These are phyloP conservation scores for Saccharum hybrid DNA, from an alignment of 202 grass and related monocot species.

Conservation along the genomic window DNA sequence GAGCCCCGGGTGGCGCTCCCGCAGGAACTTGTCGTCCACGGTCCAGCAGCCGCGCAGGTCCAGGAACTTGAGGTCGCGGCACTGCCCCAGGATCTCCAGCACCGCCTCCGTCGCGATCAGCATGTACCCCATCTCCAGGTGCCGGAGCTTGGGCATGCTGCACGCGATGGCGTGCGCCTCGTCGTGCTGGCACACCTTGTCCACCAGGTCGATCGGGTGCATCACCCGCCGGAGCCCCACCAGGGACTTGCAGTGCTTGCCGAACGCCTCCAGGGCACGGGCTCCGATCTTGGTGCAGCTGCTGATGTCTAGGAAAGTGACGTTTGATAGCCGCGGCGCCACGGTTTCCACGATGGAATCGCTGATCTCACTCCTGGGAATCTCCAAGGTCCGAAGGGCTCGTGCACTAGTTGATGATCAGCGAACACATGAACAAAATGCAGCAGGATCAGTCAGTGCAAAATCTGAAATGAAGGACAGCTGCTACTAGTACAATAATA, in stretches of 20 bases:
- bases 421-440: neutral
- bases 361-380: slow-evolving; percentile 90
- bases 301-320: slow-evolving; percentile 91
- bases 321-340: slow-evolving; percentile 63
- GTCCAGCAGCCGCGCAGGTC: slow-evolving; percentile 94
- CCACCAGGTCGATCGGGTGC: slow-evolving; percentile 74
- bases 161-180: slow-evolving; percentile 87
- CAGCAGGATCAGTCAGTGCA: slow-evolving; percentile 11
- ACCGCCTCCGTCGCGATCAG: slow-evolving; percentile 67
- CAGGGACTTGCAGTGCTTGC: slow-evolving; percentile 68
- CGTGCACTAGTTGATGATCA: slow-evolving; percentile 48
- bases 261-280: slow-evolving; percentile 83
- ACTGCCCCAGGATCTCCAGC: slow-evolving; percentile 65
- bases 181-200: slow-evolving; percentile 78
- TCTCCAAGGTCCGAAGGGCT: slow-evolving; percentile 69
- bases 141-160: slow-evolving; percentile 78
- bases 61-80: slow-evolving; percentile 73
- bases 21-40: slow-evolving; percentile 75
- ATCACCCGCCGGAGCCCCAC: slow-evolving; percentile 70
- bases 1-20: slow-evolving; percentile 59
- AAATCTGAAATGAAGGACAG: neutral
- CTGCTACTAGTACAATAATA: neutral
- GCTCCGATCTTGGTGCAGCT: slow-evolving; percentile 90
- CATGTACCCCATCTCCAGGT: slow-evolving; percentile 84
- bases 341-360: slow-evolving; percentile 77